Base-by-base conservation (phyloP, 345 rosid genomes). In the Murraya paniculata region DNA sequence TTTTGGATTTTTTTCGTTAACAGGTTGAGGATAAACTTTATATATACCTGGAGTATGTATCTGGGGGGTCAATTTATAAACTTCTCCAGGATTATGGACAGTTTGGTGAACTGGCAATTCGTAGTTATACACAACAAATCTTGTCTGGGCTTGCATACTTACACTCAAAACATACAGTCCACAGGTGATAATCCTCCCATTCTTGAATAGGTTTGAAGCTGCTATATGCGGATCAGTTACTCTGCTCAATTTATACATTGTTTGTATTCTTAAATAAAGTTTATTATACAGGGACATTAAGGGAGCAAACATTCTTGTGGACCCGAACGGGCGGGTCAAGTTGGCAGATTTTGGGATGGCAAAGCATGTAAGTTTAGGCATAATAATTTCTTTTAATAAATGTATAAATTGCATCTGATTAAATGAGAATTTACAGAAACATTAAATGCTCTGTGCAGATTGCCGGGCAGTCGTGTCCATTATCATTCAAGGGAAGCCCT, bases 281-380 rank as follows among this genome's bases (percentile, higher is more conserved):
- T 80, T 77, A 64, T 57, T 70, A 10, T 70, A 71, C 86, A 92
- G 97, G 80, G 97, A 90, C 81, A 90, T 92, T 31, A 92, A 92
- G 86, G 97, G 97, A 85, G 97, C 97, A 78, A 92, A 90, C 84
- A 82, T 92, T 82, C 87, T 92, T 59, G 94, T 89, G 59, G 97
- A 92, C 74, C 94, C 97, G 13, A 87, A 73, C 78, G 94, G 97
- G 36, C 91, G 93, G 13, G 91, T 92, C 39, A 92, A 92, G 78
- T 83, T 92, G 82, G 97, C 94, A 27, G 97, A 92, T 79, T 92
- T 90, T 80, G 97, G 97, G 82, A 92, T 92, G 97, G 97, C 97
- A 79, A 92, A 92, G 88, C 94, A 92, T 78, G 97, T 92, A 85
- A 88, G 97, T 70, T 30, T 35, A 7, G 70, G 36, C 75, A 39